phyloP scores from a whole-genome alignment of 345 rosid genomes.

The Arabidopsis suecica region DNA sequence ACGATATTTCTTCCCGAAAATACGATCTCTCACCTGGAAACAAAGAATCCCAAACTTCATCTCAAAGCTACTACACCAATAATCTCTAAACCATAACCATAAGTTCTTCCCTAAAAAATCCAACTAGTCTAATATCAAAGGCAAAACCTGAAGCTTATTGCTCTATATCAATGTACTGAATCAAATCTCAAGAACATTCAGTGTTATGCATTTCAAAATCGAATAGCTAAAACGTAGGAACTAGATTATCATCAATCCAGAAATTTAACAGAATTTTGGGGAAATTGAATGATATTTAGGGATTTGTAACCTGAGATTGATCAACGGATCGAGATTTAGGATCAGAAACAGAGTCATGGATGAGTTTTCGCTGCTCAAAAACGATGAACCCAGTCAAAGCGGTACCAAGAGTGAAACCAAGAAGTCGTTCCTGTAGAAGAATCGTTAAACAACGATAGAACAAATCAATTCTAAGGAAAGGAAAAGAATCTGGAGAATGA shows the following conservation, averaged over 20 bases:
- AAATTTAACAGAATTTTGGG: background rate
- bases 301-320: conserved; percentile 63
- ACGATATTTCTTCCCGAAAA: conserved; percentile 64
- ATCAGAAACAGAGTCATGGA: conserved; percentile 61
- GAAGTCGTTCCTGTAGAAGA: conserved; percentile 54
- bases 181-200: background rate
- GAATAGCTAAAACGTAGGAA: background rate
- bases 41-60: background rate
- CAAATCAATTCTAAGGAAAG: background rate
- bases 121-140: conserved; percentile 13
- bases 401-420: conserved; percentile 74
- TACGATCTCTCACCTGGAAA: conserved; percentile 59
- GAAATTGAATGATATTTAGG: conserved; percentile 34
- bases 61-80: background rate
- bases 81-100: background rate
- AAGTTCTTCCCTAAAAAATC: background rate
- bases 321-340: conserved; percentile 31
- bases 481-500: background rate
- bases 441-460: background rate
- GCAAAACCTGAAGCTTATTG: conserved; percentile 1
- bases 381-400: conserved; percentile 61
- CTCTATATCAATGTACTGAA: background rate
- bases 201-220: background rate
- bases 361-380: conserved; percentile 72
- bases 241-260: conserved; percentile 8